phyloP scores from a whole-genome alignment of 176 grass and related monocot genomes.

The Paspalum vaginatum region DNA sequence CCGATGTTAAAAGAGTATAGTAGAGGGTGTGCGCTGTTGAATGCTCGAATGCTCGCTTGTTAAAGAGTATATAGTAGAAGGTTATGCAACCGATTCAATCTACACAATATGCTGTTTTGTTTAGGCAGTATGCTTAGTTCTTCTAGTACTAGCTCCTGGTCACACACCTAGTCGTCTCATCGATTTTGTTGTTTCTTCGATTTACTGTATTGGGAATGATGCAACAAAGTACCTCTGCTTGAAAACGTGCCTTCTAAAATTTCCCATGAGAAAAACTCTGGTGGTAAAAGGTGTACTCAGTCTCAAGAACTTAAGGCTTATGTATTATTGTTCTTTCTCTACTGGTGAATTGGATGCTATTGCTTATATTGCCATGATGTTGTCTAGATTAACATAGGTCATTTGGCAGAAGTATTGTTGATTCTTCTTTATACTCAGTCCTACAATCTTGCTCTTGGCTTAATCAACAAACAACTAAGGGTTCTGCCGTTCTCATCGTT shows the following conservation, averaged over 20 bases:
- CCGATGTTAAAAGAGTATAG: background rate
- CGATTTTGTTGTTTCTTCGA: background rate
- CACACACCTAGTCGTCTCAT: background rate
- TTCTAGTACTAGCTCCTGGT: background rate
- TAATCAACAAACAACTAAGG: background rate
- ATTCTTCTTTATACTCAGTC: background rate
- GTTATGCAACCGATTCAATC: background rate
- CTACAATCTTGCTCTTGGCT: background rate
- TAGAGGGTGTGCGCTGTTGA: background rate
- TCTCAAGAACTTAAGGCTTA: background rate
- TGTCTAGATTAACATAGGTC: background rate
- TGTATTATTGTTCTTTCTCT: background rate
- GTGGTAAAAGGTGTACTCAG: background rate
- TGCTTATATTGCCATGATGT: constrained; percentile 1
- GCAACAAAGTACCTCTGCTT: background rate
- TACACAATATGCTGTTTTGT: background rate
- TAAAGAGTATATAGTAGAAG: background rate
- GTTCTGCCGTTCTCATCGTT: background rate
- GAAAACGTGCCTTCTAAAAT: background rate
- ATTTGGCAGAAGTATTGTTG: background rate
- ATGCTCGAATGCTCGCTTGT: background rate
- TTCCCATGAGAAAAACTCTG: background rate
- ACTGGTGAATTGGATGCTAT: background rate
- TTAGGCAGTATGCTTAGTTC: background rate
- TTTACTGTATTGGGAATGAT: background rate